A percentile compares a stretch with the other conserved stretches of the same genome.
phyloP scores from a whole-genome alignment of 441 rosid species.

The Populus hybrid region DNA sequence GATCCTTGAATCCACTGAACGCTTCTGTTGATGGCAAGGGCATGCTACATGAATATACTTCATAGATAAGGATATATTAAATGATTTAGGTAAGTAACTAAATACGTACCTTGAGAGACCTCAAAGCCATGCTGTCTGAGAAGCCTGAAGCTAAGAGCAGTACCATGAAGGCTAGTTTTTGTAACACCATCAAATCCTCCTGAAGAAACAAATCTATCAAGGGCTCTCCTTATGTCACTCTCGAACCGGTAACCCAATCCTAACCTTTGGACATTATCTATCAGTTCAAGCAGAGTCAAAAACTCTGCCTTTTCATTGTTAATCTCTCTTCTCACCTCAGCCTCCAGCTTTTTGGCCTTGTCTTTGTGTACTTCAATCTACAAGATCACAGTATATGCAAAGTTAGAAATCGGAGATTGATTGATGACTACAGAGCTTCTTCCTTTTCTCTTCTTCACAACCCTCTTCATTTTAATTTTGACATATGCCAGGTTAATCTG shows the following conservation, averaged over 20 bases:
- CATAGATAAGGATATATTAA: neutral
- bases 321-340: constrained; percentile 25
- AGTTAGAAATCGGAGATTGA: neutral
- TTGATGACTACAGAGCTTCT: neutral
- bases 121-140: constrained; percentile 23
- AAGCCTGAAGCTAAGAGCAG: constrained; percentile 30
- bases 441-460: neutral
- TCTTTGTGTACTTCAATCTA: constrained; percentile 24
- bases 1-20: constrained; percentile 3
- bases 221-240: constrained; percentile 20
- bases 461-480: neutral
- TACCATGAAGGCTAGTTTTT: constrained; percentile 12
- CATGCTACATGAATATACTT: neutral
- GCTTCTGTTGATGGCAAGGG: neutral
- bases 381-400: neutral
- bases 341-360: constrained; percentile 26
- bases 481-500: neutral
- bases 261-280: constrained; percentile 31
- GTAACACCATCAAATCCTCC: neutral
- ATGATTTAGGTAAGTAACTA: neutral
- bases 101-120: neutral
- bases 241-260: constrained; percentile 33
- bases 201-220: constrained; percentile 18
- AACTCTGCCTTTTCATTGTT: constrained; percentile 13
- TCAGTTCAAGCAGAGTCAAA: constrained; percentile 19